Evolutionary conservation across 2,329 filamentous ascomycete species (phyloP).

Genomic region (Elsinoe batatas): DNA sequence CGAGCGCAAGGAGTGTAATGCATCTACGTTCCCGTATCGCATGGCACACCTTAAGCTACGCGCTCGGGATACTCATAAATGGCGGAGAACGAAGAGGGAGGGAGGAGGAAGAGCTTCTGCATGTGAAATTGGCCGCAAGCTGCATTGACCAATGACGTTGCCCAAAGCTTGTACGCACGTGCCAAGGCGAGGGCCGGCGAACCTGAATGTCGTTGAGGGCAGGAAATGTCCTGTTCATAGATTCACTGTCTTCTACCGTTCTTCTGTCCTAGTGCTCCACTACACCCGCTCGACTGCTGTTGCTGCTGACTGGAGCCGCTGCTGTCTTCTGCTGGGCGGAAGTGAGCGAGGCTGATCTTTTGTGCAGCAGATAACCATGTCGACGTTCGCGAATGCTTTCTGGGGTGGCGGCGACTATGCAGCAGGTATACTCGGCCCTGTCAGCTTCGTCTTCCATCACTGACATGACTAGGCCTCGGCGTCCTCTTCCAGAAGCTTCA

Average conservation of each 20-base stretch:
- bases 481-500: slow-evolving; percentile 95
- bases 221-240: not conserved
- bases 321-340: not conserved
- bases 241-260: not conserved
- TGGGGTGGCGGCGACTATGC: slow-evolving; percentile 15
- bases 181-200: not conserved
- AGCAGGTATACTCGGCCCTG: slow-evolving; percentile 14
- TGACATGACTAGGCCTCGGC: slow-evolving; percentile 52
- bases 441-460: slow-evolving; percentile 12
- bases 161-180: not conserved
- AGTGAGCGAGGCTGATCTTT: not conserved
- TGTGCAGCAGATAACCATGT: not conserved
- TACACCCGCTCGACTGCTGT: not conserved
- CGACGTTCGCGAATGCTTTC: slow-evolving; percentile 12
- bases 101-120: no score
- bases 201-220: not conserved
- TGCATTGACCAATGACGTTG: slow-evolving; percentile 4
- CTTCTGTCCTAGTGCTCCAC: not conserved
- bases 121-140: not conserved
- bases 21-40: no score
- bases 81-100: no score
- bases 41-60: no score
- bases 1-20: no score
- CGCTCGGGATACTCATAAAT: no score
- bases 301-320: slow-evolving; percentile 1